phyloP scores from a whole-genome alignment of 805 yeast species.

The Candida tibetensis region DNA sequence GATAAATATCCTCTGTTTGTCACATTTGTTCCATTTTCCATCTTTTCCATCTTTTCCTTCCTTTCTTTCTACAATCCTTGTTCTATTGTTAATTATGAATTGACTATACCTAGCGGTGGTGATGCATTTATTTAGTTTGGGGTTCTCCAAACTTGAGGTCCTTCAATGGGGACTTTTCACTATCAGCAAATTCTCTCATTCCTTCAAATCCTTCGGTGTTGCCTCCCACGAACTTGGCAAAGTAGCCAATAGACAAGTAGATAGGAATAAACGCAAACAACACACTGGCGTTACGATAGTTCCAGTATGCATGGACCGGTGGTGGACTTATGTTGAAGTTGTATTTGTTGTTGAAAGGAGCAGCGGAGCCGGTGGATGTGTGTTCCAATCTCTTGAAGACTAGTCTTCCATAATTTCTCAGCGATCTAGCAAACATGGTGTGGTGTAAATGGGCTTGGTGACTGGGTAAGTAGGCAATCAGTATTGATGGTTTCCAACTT shows the following conservation, averaged over 20 bases:
- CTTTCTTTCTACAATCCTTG: no score
- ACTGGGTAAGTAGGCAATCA: no score
- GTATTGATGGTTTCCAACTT: conserved; percentile 2
- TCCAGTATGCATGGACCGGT: conserved; percentile 46
- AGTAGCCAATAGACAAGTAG: conserved; percentile 33
- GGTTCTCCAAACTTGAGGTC: conserved; percentile 38
- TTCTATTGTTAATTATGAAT: no score
- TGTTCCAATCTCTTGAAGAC: conserved; percentile 30
- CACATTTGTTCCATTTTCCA: no score
- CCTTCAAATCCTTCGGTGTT: conserved; percentile 30
- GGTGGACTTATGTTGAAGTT: conserved; percentile 44
- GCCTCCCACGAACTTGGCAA: conserved; percentile 30
- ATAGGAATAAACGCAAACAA: conserved; percentile 39
- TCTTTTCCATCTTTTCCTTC: no score
- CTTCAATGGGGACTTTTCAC: conserved; percentile 39
- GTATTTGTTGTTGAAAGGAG: conserved; percentile 42
- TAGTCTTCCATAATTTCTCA: conserved; percentile 20
- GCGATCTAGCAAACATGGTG: conserved; percentile 29
- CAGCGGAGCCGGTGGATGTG: conserved; percentile 18
- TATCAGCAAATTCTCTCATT: conserved; percentile 32
- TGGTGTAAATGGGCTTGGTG: conserved; percentile 2
- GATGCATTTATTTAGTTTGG: conserved; percentile 17
- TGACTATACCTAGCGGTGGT: no score
- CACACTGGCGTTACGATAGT: conserved; percentile 33
- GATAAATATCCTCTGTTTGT: no score